phyloP scores from a whole-genome alignment of 2,329 filamentous ascomycete species.

The Nemania sp. region DNA sequence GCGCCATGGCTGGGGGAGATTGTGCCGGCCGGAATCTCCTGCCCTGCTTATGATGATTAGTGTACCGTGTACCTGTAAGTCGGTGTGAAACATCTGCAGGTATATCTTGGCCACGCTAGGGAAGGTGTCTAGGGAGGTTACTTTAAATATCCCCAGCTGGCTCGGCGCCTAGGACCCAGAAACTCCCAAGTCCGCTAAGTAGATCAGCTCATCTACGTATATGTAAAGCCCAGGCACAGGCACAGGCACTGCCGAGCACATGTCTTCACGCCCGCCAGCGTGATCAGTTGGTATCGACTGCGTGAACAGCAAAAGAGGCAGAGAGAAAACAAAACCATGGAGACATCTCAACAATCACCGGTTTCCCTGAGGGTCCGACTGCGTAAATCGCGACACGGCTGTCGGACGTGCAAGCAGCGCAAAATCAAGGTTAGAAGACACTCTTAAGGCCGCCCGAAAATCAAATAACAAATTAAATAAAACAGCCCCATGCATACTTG shows the following conservation, averaged over 20 bases:
- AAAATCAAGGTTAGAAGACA: constrained; percentile 33
- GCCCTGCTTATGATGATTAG: constrained; percentile 30
- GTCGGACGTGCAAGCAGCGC: constrained; percentile 32
- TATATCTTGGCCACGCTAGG: constrained; percentile 17
- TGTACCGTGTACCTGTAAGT: constrained; percentile 17
- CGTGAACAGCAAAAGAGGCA: background rate
- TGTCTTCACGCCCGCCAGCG: background rate
- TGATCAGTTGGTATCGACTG: constrained; percentile 8
- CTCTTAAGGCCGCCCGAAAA: background rate
- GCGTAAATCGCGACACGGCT: constrained; percentile 35
- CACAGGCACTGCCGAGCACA: background rate
- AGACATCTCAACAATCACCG: constrained; percentile 10
- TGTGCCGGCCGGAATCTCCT: constrained; percentile 24
- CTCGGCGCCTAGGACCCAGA: background rate
- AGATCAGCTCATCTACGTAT: background rate
- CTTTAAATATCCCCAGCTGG: constrained; percentile 17
- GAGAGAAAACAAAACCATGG: constrained; percentile 13
- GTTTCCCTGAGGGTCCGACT: constrained; percentile 25
- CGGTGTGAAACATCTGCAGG: constrained; percentile 9
- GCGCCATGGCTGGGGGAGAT: constrained; percentile 4
- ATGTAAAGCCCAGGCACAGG: background rate
- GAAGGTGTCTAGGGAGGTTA: background rate
- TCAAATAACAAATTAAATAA: too few relatives aligned
- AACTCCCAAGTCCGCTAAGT: background rate
- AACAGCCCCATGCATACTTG: background rate